Conservation (phyloP, 2,329 filamentous ascomycete genomes). For the Xylariaceae sp. region DNA sequence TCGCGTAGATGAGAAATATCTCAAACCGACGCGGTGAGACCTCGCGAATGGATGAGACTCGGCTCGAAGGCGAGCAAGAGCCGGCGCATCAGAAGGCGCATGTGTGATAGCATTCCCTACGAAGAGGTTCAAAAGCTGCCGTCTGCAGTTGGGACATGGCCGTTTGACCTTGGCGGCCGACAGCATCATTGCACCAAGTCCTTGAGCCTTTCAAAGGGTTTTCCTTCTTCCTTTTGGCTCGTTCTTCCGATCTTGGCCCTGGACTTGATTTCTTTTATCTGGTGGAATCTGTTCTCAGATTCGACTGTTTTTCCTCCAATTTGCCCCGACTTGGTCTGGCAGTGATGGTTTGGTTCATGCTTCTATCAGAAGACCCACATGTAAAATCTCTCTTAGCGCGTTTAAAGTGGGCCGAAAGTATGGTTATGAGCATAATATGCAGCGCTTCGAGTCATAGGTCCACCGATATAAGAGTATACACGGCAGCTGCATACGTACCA, state of each 20-base stretch:
- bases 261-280: too few relatives aligned
- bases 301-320: too few relatives aligned
- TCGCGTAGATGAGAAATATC: slow-evolving; percentile 26
- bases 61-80: slow-evolving; percentile 12
- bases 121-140: slow-evolving; percentile 33
- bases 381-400: too few relatives aligned
- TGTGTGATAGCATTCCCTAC: slow-evolving; percentile 34
- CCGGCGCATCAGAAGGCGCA: slow-evolving; percentile 19
- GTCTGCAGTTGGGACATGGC: slow-evolving; percentile 37
- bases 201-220: not conserved
- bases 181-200: slow-evolving; percentile 32
- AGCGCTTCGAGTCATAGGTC: too few relatives aligned
- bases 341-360: too few relatives aligned
- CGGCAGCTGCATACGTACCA: too few relatives aligned
- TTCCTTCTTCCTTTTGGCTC: not conserved
- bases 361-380: too few relatives aligned
- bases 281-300: too few relatives aligned
- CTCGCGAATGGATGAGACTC: slow-evolving; percentile 11
- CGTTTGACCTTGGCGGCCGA: slow-evolving; percentile 35
- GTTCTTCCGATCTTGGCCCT: not conserved
- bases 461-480: too few relatives aligned
- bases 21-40: slow-evolving; percentile 12
- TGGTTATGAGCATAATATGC: too few relatives aligned
- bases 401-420: too few relatives aligned
- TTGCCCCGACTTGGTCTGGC: too few relatives aligned